Base-by-base conservation (phyloP, 2,329 filamentous ascomycete genomes). In the Chlorencoelia australis region DNA sequence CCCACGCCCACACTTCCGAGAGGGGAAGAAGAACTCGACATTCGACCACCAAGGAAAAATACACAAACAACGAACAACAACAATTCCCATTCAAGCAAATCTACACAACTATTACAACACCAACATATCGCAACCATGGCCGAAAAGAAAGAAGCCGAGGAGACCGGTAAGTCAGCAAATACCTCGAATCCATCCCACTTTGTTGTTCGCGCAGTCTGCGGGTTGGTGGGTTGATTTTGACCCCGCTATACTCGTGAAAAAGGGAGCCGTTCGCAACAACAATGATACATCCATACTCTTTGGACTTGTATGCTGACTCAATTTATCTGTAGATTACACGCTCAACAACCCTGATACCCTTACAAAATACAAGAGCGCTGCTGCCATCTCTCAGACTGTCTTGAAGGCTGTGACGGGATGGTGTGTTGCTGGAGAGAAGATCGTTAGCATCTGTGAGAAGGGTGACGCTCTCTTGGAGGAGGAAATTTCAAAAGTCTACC, bases 311-410 rank as follows among this genome's bases (percentile, higher is more conserved):
- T n/a, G n/a, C n/a, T n/a, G n/a, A n/a, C n/a, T n/a, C n/a, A n/a
- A 3, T 31, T 4, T 5, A 5, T 5, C 7, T 32, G 10, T 34
- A 94, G 85, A 94, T 62, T 88, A 93, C 69, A 75, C 83, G 51
- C 77, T 95, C 63, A 84, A 79, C 64, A 91, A 93, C 71, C 85
- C 84, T 44, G 84, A 93, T 62, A 95, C 87, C 55, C 75, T 98
- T 55, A 96, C 91, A 67, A 98, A 96, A 74, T 96, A 96, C 75
- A 96, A 94, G 79, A 88, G 83, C 49, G 91, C 91, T 40, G 89
- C 84, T 46, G 73, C 83, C 61, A 96, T 98, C 65, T 91, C 89
- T 34, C 85, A 95, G 63, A 94, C 89, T 69, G 89, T 94, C 52
- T 77, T 98, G 51, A 85, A 87, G 54, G 81, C 82, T 52, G 89